Evolutionary conservation across 768 basidiomycete genomes (phyloP), one percentile per base, ranked within the genome.

Genomic region (Albatrellus ellisii): DNA sequence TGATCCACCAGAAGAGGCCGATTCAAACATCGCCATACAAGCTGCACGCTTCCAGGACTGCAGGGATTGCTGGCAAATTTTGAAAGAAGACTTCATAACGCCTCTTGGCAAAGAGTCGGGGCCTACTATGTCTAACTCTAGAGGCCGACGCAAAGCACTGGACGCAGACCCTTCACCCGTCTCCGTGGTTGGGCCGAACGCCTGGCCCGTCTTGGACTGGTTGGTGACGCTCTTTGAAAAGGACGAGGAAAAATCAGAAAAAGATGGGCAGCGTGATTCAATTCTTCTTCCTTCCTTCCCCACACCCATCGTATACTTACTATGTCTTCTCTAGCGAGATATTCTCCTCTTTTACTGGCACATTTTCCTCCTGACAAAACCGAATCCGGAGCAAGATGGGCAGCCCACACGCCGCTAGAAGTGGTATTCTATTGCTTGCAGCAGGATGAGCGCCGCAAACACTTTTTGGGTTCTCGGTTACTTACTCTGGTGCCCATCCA

Each of bases 121-220:
- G 9, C 9, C 26, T 15, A n/a, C n/a, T n/a, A n/a, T n/a, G n/a
- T n/a, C n/a, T n/a, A n/a, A n/a, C n/a, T n/a, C n/a, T n/a, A n/a
- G n/a, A n/a, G n/a, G n/a, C n/a, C n/a, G n/a, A n/a, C n/a, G n/a
- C n/a, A n/a, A n/a, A n/a, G n/a, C n/a, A n/a, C n/a, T n/a, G n/a
- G n/a, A 42, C 43, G 6, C 42, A 47, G 39, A 46, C 42, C 48
- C 54, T 61, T 28, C 52, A 62, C n/a, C 43, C 47, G 15, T 56
- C 52, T 4, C 50, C 35, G 53, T 68, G 9, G 68, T 86, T 18
- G 73, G 72, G 18, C 67, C 72, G 36, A 62, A 77, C 46, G 75
- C 81, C 4, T 88, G 85, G 84, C 67, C 72, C 24, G 54, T 78
- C 31, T 65, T 88, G n/a, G 71, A 75, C 17, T 86, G 79, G 78